A percentile compares a stretch with the other conserved stretches of the same genome.
phyloP scores from a whole-genome alignment of 331 rosid genomes.

The Quercus phellos region DNA sequence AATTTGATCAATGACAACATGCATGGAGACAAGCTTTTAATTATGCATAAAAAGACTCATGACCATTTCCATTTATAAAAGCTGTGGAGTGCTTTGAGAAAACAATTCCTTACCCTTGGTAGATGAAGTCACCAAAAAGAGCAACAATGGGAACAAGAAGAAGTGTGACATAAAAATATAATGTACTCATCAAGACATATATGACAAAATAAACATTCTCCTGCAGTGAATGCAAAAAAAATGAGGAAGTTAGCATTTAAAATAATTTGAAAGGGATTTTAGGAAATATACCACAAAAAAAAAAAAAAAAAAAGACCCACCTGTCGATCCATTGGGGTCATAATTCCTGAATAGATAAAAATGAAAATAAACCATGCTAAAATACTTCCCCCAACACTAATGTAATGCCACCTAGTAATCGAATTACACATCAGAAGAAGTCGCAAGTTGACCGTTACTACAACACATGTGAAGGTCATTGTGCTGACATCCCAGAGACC shows the following conservation, averaged over 20 bases:
- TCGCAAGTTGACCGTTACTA: constrained; percentile 81
- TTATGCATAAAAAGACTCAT: neutral
- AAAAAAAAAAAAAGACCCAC: constrained; percentile 30
- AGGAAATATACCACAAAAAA: neutral
- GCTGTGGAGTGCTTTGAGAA: neutral
- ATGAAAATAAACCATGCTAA: constrained; percentile 80
- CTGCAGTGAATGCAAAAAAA: constrained; percentile 42
- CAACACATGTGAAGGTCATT: constrained; percentile 82
- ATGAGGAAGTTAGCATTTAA: constrained; percentile 2
- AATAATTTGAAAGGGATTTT: constrained; percentile 3
- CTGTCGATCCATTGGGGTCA: constrained; percentile 64
- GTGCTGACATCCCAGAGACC: constrained; percentile 96
- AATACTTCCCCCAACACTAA: constrained; percentile 93
- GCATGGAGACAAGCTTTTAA: neutral
- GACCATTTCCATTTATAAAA: neutral
- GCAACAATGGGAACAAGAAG: constrained; percentile 71
- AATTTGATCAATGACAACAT: neutral
- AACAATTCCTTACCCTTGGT: constrained; percentile 64
- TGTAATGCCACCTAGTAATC: constrained; percentile 84
- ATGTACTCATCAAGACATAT: constrained; percentile 81
- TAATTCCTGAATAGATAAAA: constrained; percentile 64
- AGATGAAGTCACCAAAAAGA: constrained; percentile 69
- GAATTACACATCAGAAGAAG: constrained; percentile 82
- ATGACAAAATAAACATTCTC: constrained; percentile 72
- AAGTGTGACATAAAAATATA: constrained; percentile 71